These are phyloP conservation scores for Tulasnella sp. DNA, from an alignment of 768 basidiomycete species.

Conservation along the genomic window DNA sequence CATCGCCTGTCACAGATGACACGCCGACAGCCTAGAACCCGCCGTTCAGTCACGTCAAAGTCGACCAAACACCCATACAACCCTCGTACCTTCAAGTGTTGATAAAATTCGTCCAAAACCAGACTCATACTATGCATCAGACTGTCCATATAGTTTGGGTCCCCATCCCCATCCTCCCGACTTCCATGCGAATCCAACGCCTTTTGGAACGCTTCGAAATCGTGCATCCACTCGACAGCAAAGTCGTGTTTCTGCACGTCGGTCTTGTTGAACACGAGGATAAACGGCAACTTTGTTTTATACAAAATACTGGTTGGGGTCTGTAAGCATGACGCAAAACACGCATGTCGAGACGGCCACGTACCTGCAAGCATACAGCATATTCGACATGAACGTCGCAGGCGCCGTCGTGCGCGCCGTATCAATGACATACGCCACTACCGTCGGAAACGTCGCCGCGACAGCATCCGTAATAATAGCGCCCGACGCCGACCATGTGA, in stretches of 20 bases:
- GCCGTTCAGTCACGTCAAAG: too few species aligned
- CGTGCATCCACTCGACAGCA: constrained; percentile 95
- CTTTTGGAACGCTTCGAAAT: constrained; percentile 89
- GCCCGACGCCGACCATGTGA: constrained; percentile 98
- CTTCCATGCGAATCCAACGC: constrained; percentile 66
- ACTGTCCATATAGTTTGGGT: constrained; percentile 95
- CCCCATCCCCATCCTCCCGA: constrained; percentile 49
- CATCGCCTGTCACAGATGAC: constrained; percentile 90
- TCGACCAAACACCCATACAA: neutral
- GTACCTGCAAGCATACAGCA: constrained; percentile 96
- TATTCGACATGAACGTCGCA: constrained; percentile 99
- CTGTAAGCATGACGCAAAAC: neutral
- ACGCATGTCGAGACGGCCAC: constrained; percentile 21
- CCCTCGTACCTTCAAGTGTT: constrained; percentile 64
- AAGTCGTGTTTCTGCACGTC: constrained; percentile 85
- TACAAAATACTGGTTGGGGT: constrained; percentile 63
- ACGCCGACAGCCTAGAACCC: constrained; percentile 78
- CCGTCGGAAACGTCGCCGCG: constrained; percentile 83
- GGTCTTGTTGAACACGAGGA: constrained; percentile 97
- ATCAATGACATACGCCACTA: constrained; percentile 94
- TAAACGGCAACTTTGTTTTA: constrained; percentile 94
- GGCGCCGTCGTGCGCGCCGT: constrained; percentile 90
- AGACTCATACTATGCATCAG: constrained; percentile 99
- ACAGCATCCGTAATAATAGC: constrained; percentile 97
- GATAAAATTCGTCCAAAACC: constrained; percentile 96